These are phyloP conservation scores for Lepraria neglecta DNA, from an alignment of 495 filamentous ascomycete species.

Conservation along the genomic window DNA sequence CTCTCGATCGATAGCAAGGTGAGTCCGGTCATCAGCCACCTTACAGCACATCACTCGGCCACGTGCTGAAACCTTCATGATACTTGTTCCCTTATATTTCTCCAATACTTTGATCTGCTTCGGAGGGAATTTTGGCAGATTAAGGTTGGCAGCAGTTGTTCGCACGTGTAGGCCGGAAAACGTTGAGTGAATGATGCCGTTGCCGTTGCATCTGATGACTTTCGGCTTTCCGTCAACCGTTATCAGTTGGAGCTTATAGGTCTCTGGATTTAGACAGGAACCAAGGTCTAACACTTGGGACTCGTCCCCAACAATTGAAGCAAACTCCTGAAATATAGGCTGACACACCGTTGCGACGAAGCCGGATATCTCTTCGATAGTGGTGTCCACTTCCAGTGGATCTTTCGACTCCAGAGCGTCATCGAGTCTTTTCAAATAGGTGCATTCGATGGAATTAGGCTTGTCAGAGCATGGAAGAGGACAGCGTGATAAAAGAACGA, in stretches of 20 bases:
- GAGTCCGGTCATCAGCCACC: neutral
- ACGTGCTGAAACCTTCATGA: neutral
- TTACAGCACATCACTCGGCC: neutral
- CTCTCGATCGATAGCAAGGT: no score
- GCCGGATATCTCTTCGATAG: neutral
- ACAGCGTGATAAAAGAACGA: neutral
- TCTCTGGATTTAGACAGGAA: neutral
- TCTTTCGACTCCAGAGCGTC: neutral
- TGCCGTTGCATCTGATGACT: no score
- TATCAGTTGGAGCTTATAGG: neutral
- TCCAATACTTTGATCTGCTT: neutral
- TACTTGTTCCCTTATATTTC: neutral
- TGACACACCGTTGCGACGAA: neutral
- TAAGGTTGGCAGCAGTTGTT: neutral
- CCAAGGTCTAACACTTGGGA: neutral
- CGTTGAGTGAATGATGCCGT: no score
- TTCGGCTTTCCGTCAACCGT: no score
- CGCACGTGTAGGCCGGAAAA: no score
- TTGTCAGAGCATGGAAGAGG: neutral
- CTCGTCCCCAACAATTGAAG: neutral
- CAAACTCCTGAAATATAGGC: neutral
- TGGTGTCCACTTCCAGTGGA: neutral
- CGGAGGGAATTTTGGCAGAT: neutral
- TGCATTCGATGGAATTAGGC: neutral
- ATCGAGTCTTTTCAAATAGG: neutral